Evolutionary conservation across 768 basidiomycete species (phyloP).

Genomic region (Xerocomellus intermedius): DNA sequence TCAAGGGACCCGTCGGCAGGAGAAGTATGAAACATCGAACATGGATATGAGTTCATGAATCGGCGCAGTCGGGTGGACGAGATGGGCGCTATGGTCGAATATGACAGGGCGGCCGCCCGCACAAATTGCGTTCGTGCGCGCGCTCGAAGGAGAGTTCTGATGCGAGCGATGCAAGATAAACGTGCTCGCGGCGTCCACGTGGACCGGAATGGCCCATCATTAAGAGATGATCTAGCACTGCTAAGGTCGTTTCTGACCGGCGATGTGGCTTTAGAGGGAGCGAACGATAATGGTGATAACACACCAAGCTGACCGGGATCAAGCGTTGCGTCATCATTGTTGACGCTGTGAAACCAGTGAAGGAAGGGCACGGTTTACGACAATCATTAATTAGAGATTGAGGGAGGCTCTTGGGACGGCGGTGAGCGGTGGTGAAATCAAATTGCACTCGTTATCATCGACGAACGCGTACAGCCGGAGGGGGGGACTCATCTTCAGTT

Average conservation of each 20-base stretch:
- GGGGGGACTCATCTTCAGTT: background rate
- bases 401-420: constrained; percentile 6
- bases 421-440: constrained; percentile 4
- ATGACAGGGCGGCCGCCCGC: constrained; percentile 6
- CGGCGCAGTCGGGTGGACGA: constrained; percentile 11
- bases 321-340: constrained; percentile 3
- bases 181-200: constrained; percentile 12
- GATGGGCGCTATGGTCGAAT: constrained; percentile 19
- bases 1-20: background rate
- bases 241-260: constrained; percentile 3
- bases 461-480: background rate
- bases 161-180: background rate
- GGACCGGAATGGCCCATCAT: background rate
- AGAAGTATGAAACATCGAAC: background rate
- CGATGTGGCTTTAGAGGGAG: constrained; percentile 15
- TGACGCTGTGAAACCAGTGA: constrained; percentile 16
- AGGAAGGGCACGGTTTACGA: constrained; percentile 18
- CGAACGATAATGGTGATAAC: constrained; percentile 1
- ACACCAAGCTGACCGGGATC: constrained; percentile 1
- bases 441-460: constrained; percentile 8
- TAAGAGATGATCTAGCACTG: too few relatives aligned
- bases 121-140: constrained; percentile 3
- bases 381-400: constrained; percentile 18
- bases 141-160: constrained; percentile 1
- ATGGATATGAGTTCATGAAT: constrained; percentile 14